Conservation (phyloP, 192 early-diverging fungal genomes). For the Kickxella alabastrina region DNA sequence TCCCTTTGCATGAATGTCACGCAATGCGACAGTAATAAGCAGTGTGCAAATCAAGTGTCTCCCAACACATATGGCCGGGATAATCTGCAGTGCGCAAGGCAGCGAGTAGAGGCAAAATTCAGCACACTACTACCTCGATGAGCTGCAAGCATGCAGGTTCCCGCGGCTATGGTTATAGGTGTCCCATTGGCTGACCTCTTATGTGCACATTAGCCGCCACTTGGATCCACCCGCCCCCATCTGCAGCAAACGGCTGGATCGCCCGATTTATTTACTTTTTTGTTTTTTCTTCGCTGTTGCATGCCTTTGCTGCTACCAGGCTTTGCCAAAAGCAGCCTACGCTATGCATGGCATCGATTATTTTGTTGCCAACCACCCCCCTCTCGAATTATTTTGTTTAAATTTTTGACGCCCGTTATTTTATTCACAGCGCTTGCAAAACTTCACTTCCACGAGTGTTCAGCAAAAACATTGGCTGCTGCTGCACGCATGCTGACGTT, state of each 20-base stretch:
- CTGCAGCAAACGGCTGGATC: not conserved
- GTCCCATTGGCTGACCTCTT: conserved; percentile 20
- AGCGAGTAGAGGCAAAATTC: too few relatives aligned
- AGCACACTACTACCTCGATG: not conserved
- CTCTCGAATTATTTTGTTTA: not conserved
- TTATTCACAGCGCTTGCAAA: not conserved
- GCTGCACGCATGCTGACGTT: too few relatives aligned
- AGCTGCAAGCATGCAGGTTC: conserved; percentile 22
- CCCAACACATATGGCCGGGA: not conserved
- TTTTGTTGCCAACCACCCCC: not conserved
- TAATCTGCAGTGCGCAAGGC: too few relatives aligned
- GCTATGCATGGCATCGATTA: not conserved
- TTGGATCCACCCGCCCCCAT: not conserved
- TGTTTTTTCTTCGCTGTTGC: not conserved
- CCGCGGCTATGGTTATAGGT: conserved; percentile 23
- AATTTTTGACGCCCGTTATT: not conserved
- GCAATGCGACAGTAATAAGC: too few relatives aligned
- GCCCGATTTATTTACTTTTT: not conserved
- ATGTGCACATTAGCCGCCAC: not conserved
- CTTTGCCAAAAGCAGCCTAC: not conserved
- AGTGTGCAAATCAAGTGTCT: not conserved
- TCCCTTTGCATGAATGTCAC: not conserved
- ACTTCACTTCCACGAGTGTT: too few relatives aligned
- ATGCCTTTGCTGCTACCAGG: not conserved
- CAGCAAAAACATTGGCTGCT: too few relatives aligned